Evolutionary conservation across 2,329 filamentous ascomycete genomes (phyloP).

Genomic region (Botrytis medusae): DNA sequence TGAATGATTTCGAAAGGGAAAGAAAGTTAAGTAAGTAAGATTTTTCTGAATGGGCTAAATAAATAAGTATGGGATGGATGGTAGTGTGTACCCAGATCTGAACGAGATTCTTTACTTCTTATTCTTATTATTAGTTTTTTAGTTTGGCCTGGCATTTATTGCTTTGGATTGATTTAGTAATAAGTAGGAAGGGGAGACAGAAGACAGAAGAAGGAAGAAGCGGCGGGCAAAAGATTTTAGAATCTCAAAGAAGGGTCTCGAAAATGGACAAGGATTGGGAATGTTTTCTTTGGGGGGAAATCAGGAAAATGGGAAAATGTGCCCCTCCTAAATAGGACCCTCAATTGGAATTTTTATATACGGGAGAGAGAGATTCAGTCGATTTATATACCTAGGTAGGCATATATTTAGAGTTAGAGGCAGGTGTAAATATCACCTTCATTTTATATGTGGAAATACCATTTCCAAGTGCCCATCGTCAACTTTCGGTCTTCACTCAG

Average conservation of each 20-base stretch:
- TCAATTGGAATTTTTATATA: neutral
- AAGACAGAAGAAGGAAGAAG: constrained; percentile 16
- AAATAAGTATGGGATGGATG: neutral
- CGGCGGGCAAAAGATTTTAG: constrained; percentile 7
- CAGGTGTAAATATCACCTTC: too few species aligned
- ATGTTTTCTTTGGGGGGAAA: neutral
- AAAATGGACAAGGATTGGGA: neutral
- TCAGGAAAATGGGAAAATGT: neutral
- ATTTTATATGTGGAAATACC: too few species aligned
- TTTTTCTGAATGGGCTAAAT: neutral
- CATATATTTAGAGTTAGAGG: too few species aligned
- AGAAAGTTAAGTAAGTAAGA: neutral
- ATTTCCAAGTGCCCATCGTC: too few species aligned
- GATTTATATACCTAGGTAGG: neutral
- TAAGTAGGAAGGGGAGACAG: neutral
- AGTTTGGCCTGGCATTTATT: neutral
- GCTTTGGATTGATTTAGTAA: neutral
- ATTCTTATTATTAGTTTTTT: neutral
- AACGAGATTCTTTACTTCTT: neutral
- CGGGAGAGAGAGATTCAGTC: neutral
- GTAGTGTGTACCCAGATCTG: neutral
- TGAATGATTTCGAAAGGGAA: neutral
- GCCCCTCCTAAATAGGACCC: neutral
- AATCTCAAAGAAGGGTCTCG: constrained; percentile 23
- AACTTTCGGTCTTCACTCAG: neutral